Evolutionary conservation across 257 asterid genomes (phyloP).

Genomic region (Gentiana straminea): DNA sequence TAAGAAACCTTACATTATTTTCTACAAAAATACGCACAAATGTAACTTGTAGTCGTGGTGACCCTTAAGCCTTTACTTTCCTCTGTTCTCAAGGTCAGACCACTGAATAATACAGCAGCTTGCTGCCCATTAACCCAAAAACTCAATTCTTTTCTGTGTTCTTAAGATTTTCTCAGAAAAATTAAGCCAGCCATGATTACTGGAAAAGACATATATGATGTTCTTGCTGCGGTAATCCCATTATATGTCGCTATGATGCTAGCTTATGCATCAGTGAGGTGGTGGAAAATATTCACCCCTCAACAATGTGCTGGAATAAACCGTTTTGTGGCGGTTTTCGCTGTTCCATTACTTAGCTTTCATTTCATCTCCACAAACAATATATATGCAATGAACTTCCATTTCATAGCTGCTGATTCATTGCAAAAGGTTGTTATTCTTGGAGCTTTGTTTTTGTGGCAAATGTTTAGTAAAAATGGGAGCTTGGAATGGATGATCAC

Average conservation of each 20-base stretch:
- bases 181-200: slow-evolving; percentile 34
- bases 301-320: slow-evolving; percentile 91
- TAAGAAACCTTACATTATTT: too few species aligned
- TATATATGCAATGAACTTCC: slow-evolving; percentile 75
- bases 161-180: background rate
- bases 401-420: slow-evolving; percentile 80
- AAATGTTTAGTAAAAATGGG: slow-evolving; percentile 41
- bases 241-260: slow-evolving; percentile 78
- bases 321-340: slow-evolving; percentile 90
- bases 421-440: slow-evolving; percentile 72
- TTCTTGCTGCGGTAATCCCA: slow-evolving; percentile 70
- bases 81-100: background rate
- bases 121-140: background rate
- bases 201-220: slow-evolving; percentile 79
- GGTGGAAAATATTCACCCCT: slow-evolving; percentile 97
- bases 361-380: slow-evolving; percentile 81
- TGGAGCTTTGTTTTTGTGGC: slow-evolving; percentile 58
- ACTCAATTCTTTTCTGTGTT: background rate
- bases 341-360: slow-evolving; percentile 74
- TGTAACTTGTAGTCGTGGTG: too few species aligned
- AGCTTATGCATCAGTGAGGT: slow-evolving; percentile 71
- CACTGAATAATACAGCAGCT: background rate
- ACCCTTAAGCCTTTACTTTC: background rate
- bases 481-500: slow-evolving; percentile 78
- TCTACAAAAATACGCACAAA: too few species aligned